Conservation (phyloP, 352 stramenopile species). For the Globisporangium uncinulatum region DNA sequence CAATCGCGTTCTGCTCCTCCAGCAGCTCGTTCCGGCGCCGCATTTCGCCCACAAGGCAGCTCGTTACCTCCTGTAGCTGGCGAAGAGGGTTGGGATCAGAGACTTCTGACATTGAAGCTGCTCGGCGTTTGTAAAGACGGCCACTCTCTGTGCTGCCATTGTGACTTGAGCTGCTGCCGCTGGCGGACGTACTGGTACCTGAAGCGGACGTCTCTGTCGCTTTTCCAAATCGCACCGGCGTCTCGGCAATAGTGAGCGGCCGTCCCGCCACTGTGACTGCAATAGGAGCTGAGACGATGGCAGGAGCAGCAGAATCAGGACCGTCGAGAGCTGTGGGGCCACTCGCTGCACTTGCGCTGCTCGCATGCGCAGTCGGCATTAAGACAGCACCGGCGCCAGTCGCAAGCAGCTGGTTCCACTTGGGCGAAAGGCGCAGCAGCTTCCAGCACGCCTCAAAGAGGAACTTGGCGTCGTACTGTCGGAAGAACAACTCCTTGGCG, state of each 20-base stretch:
- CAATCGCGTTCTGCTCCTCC: conserved; percentile 70
- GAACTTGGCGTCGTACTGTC: conserved; percentile 53
- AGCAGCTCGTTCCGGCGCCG: conserved; percentile 57
- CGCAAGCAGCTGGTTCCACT: conserved; percentile 61
- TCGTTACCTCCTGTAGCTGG: conserved; percentile 27
- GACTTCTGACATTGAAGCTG: conserved; percentile 3
- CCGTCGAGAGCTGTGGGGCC: too few species aligned
- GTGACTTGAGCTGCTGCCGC: too few species aligned
- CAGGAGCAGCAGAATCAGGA: too few species aligned
- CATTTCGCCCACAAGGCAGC: conserved; percentile 42
- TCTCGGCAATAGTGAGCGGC: too few species aligned
- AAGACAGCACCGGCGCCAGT: conserved; percentile 21
- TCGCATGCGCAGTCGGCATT: not conserved
- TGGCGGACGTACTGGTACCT: too few species aligned
- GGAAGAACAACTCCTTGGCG: conserved; percentile 42
- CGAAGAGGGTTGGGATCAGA: conserved; percentile 8
- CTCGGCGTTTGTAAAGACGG: not conserved
- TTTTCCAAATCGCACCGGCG: too few species aligned
- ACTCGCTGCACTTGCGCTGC: too few species aligned
- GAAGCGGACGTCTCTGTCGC: too few species aligned
- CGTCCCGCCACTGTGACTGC: too few species aligned
- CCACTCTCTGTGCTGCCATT: not conserved
- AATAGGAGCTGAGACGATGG: too few species aligned
- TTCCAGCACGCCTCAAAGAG: conserved; percentile 66
- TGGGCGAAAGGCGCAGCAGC: conserved; percentile 52